Evolutionary conservation across 78 protist genomes (phyloP), one percentile per base, ranked within the genome.

Genomic region (Dictyostelium citrinum): DNA sequence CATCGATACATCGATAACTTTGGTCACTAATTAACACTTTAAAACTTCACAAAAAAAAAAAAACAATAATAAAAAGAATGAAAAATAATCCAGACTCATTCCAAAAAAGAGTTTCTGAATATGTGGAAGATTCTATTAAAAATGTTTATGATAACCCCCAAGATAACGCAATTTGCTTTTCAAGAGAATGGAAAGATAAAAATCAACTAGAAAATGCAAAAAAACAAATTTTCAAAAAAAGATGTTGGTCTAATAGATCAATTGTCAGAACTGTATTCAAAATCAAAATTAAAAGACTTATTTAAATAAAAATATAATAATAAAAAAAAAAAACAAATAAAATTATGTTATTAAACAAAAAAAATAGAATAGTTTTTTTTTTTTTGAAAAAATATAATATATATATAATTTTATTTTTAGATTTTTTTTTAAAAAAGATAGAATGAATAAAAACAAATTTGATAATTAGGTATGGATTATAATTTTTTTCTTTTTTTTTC

Each of bases 111-210:
- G 92, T 86, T 58, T 86, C 92, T 22, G 77, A 86, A 41, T 39
- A 76, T 76, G 84, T 86, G 1, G 45, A 76, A 61, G 33, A 76
- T 76, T 86, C 92, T n/a, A 77, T 86, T 24, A 49, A 75, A 29
- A 86, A 86, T 35, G 84, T 86, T 61, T 86, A 86, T 77, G 78
- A 86, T 24, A 86, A 86, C 35, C 78, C 83, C 29, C 80, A 75
- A 45, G 29, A 39, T 14, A 43, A 83, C 24, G 33, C 92, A 16
- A 86, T 86, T 60, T 51, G 33, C 1, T 86, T 86, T n/a, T 12
- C 92, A 51, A 37, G 49, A 20, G 79, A 86, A 14, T 75, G 82
- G 82, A 49, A 75, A 86, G 77, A 75, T 22, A 86, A 75, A 45
- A n/a, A 75, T 27, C 39, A 75, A 75, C 67, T 33, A 10, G 92